phyloP scores from a whole-genome alignment of 805 yeast genomes.

The Wickerhamiella azyma region DNA sequence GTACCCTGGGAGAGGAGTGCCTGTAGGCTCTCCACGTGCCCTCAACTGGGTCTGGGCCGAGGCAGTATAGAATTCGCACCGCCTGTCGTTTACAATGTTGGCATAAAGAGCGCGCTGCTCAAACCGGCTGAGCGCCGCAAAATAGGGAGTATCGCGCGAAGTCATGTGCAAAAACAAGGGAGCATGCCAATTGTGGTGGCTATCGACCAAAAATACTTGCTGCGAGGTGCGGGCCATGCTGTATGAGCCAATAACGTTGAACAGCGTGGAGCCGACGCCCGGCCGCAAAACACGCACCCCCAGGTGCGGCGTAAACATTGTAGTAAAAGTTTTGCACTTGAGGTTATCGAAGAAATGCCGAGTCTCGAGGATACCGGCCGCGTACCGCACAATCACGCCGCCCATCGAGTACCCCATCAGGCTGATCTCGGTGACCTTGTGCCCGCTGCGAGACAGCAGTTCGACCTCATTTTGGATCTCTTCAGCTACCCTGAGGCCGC shows the following conservation, averaged over 20 bases:
- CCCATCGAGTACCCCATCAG: slow-evolving; percentile 83
- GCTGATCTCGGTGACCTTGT: slow-evolving; percentile 51
- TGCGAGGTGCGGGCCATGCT: slow-evolving; percentile 58
- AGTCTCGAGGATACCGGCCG: slow-evolving; percentile 54
- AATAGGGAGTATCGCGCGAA: slow-evolving; percentile 44
- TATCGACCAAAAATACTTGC: slow-evolving; percentile 46
- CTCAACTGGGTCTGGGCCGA: slow-evolving; percentile 37
- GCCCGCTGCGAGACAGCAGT: slow-evolving; percentile 12
- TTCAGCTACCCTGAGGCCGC: slow-evolving; percentile 60
- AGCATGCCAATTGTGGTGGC: slow-evolving; percentile 16
- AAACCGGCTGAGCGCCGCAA: slow-evolving; percentile 41
- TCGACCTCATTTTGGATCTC: slow-evolving; percentile 41
- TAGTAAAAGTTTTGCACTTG: slow-evolving; percentile 43
- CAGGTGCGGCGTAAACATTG: slow-evolving; percentile 61
- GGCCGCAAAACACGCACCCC: slow-evolving; percentile 46
- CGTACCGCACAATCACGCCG: slow-evolving; percentile 69
- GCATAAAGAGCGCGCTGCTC: slow-evolving; percentile 48
- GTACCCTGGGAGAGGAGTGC: slow-evolving; percentile 16
- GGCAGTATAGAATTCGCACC: slow-evolving; percentile 75
- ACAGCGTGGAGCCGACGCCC: slow-evolving; percentile 36
- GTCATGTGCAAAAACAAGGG: slow-evolving; percentile 62
- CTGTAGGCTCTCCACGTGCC: slow-evolving; percentile 12
- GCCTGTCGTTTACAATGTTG: slow-evolving; percentile 63
- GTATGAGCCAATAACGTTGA: slow-evolving; percentile 50
- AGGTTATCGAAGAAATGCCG: slow-evolving; percentile 40